A percentile compares a stretch with the other conserved stretches of the same genome.
Evolutionary conservation across 805 yeast genomes (phyloP).

Genomic region (Sugiyamaella mastotermitis): DNA sequence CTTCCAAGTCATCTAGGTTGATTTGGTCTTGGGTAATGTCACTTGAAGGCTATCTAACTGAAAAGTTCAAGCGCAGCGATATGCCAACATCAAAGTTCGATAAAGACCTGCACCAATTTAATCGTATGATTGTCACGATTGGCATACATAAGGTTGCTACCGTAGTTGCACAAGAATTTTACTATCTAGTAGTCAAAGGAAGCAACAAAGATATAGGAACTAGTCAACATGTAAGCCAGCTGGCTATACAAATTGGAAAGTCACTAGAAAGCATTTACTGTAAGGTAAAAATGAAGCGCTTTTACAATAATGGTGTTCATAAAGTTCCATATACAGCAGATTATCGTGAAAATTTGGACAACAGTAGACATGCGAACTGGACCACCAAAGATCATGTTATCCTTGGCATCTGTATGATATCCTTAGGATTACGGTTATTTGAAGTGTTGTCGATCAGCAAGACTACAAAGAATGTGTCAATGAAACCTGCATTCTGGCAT

Average conservation of each 20-base stretch:
- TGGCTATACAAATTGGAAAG: not conserved
- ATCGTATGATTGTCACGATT: not conserved
- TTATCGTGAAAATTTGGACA: not conserved
- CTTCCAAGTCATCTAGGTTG: constrained; percentile 36
- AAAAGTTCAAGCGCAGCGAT: not conserved
- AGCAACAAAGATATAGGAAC: constrained; percentile 39
- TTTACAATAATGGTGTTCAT: no score
- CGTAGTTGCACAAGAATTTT: constrained; percentile 64
- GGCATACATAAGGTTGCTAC: constrained; percentile 23
- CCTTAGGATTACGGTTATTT: constrained; percentile 71
- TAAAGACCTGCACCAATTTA: not conserved
- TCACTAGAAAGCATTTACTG: not conserved
- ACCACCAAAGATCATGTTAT: constrained; percentile 52
- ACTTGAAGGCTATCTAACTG: not conserved
- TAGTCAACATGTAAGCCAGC: constrained; percentile 9
- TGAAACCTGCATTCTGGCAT: constrained; percentile 86
- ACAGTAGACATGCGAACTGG: constrained; percentile 33
- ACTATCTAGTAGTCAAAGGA: constrained; percentile 64
- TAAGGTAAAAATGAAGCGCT: not conserved
- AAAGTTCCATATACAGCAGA: no score
- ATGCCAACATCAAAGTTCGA: not conserved
- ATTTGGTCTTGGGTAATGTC: constrained; percentile 55
- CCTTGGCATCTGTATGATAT: constrained; percentile 70
- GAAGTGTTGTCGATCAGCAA: constrained; percentile 67
- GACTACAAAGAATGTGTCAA: constrained; percentile 65